Evolutionary conservation across 1,139 yeast species (phyloP), one percentile per base, ranked within the genome.

Genomic region (Maudiozyma humilis): DNA sequence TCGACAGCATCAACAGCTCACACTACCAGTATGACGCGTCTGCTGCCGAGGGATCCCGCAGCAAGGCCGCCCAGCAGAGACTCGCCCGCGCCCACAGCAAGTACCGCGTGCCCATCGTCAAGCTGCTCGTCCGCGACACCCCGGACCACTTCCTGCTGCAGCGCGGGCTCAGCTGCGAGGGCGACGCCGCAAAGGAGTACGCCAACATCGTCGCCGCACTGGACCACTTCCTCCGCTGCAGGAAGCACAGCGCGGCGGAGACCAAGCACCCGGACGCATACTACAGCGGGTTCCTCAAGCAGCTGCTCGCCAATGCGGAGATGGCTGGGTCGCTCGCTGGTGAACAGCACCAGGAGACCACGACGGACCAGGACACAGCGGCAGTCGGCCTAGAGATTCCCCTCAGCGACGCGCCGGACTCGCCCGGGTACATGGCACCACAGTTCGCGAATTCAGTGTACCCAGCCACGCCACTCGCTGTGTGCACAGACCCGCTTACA

Each of bases 71-170:
- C 27, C 27, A 23, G 27, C 6, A 23, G 8, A 23, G 27, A 10
- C 27, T 23, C 6, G 33, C 38, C 23, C 16, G 18, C 12, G 40
- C 32, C 7, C 34, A n/a, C 13, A 51, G 50, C 14, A 41, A 49
- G 30, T 42, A 25, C 15, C 27, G 30, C 6, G 58, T 68, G 1
- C 75, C 76, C 3, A 53, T 71, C 25, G 52, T 72, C 4, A 72
- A 70, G 50, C 60, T 73, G 8, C 46, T 73, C 16, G 66, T 69
- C 14, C 40, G 61, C 4, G 67, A 70, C 48, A 68, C 74, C 0
- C 63, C 71, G 16, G 72, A 69, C 36, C 73, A 72, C 52, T 65
- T 58, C 40, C 41, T 52, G 7, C 27, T 58, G n/a, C 47, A 52
- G 8, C 40, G 47, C 15, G 38, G 46, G 6, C 25, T 46, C 14